Evolutionary conservation across 2,329 filamentous ascomycete genomes (phyloP).

Genomic region (Phyllosticta citribraziliensis): DNA sequence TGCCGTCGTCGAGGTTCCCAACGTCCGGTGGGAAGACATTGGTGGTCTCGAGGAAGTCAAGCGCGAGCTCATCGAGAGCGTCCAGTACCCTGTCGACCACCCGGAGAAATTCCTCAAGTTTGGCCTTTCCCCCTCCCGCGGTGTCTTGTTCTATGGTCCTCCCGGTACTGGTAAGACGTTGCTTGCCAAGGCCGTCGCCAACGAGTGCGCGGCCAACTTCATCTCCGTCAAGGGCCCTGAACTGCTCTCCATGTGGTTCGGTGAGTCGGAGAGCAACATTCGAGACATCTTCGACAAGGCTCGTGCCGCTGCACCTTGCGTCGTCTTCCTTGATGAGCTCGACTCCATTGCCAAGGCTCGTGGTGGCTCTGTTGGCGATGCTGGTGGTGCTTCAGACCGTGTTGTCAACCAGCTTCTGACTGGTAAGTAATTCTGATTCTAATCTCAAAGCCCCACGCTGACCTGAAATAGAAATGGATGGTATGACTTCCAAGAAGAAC

Average conservation of each 20-base stretch:
- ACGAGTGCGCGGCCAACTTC: constrained; percentile 98
- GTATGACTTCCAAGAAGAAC: constrained; percentile 99
- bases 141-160: constrained; percentile 97
- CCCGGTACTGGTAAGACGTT: constrained; percentile 99
- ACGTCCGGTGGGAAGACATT: constrained; percentile 99
- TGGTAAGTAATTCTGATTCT: constrained; percentile 46
- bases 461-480: constrained; percentile 74
- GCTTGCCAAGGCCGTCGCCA: constrained; percentile 98
- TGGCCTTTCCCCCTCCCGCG: constrained; percentile 90
- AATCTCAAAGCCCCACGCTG: constrained; percentile 26
- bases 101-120: constrained; percentile 99
- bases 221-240: constrained; percentile 99
- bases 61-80: constrained; percentile 97
- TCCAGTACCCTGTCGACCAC: constrained; percentile 98
- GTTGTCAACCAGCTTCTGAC: constrained; percentile 99
- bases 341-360: constrained; percentile 99
- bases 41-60: constrained; percentile 97
- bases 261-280: constrained; percentile 99
- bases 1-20: constrained; percentile 97
- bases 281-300: constrained; percentile 99
- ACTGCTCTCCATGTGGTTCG: constrained; percentile 99
- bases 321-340: constrained; percentile 97
- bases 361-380: constrained; percentile 92
- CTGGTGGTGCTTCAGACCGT: constrained; percentile 96
- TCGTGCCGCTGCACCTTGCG: constrained; percentile 90